These are phyloP conservation scores for Truncatella angustata DNA, from an alignment of 2,329 filamentous ascomycete species.

Conservation along the genomic window DNA sequence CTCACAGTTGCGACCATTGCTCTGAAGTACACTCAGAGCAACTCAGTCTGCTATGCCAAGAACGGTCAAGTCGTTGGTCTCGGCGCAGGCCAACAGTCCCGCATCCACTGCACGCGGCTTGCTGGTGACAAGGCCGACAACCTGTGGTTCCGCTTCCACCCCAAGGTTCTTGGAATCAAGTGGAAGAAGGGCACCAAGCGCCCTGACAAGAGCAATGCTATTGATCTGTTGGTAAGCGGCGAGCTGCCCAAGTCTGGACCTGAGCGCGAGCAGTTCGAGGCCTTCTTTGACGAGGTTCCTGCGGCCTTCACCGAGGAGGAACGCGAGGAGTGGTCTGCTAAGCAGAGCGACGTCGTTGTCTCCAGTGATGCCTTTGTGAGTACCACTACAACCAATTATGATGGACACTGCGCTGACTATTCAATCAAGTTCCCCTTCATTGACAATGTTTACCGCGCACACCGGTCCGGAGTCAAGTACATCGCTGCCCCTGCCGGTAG, in stretches of 20 bases:
- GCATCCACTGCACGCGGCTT: slow-evolving; percentile 96
- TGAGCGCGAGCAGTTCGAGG: slow-evolving; percentile 84
- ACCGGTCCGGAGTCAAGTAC: slow-evolving; percentile 89
- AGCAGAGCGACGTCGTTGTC: slow-evolving; percentile 78
- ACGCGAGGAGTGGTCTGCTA: slow-evolving; percentile 79
- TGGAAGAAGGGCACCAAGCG: slow-evolving; percentile 99
- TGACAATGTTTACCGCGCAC: slow-evolving; percentile 93
- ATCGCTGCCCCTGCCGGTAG: slow-evolving; percentile 90
- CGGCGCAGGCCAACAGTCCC: slow-evolving; percentile 93
- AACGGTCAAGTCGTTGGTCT: slow-evolving; percentile 93
- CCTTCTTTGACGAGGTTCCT: slow-evolving; percentile 87
- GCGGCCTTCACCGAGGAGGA: slow-evolving; percentile 79
- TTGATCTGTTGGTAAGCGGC: slow-evolving; percentile 90
- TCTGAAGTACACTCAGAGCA: slow-evolving; percentile 97
- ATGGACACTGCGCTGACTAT: slow-evolving; percentile 6
- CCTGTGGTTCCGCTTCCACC: slow-evolving; percentile 99
- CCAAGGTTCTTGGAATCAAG: slow-evolving; percentile 80
- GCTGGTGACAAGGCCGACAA: slow-evolving; percentile 98
- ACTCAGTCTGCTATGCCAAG: slow-evolving; percentile 95
- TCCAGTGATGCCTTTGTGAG: slow-evolving; percentile 94
- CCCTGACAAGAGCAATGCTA: slow-evolving; percentile 96
- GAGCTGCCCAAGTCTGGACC: slow-evolving; percentile 79
- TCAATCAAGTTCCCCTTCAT: slow-evolving; percentile 85
- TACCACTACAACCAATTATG: slow-evolving; percentile 19
- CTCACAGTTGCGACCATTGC: slow-evolving; percentile 94